These are phyloP conservation scores for Naganishia vaughanmartiniae DNA, from an alignment of 768 basidiomycete genomes.

Conservation along the genomic window DNA sequence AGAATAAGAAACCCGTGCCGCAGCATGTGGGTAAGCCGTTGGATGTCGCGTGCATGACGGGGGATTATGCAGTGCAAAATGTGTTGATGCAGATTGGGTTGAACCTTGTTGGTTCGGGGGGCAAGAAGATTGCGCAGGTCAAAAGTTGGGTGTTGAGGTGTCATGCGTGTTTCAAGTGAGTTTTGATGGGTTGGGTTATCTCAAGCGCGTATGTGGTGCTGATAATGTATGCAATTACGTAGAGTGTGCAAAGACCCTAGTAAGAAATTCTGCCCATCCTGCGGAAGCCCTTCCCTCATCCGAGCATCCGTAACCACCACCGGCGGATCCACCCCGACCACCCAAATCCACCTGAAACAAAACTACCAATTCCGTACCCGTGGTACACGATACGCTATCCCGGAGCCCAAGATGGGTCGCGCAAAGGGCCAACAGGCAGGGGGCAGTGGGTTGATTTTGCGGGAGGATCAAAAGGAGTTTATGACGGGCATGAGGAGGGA, in stretches of 20 bases:
- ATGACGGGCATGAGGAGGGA: constrained; percentile 73
- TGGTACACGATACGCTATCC: constrained; percentile 89
- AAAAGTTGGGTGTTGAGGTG: constrained; percentile 95
- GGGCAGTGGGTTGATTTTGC: constrained; percentile 77
- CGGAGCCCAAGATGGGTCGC: constrained; percentile 80
- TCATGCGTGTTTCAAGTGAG: constrained; percentile 99
- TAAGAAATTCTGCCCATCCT: constrained; percentile 95
- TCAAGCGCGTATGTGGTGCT: background rate
- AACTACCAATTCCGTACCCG: constrained; percentile 93
- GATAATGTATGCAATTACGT: background rate
- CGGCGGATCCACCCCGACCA: constrained; percentile 40
- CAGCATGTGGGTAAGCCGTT: constrained; percentile 49
- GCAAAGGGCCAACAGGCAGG: constrained; percentile 70
- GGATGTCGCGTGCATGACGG: constrained; percentile 87
- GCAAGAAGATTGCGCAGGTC: constrained; percentile 81
- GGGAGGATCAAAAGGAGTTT: constrained; percentile 90
- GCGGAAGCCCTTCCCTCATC: constrained; percentile 85
- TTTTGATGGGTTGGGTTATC: constrained; percentile 32
- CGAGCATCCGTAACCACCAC: constrained; percentile 84
- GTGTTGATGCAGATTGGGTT: constrained; percentile 91
- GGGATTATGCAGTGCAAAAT: constrained; percentile 99
- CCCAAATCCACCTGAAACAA: constrained; percentile 79
- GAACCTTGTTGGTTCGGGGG: constrained; percentile 81
- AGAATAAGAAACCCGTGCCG: constrained; percentile 30
- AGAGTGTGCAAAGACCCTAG: constrained; percentile 94